A percentile compares a stretch with the other conserved stretches of the same genome.
Evolutionary conservation across 805 yeast genomes (phyloP).

Genomic region (Hemisphaericaspora nanyangensis): DNA sequence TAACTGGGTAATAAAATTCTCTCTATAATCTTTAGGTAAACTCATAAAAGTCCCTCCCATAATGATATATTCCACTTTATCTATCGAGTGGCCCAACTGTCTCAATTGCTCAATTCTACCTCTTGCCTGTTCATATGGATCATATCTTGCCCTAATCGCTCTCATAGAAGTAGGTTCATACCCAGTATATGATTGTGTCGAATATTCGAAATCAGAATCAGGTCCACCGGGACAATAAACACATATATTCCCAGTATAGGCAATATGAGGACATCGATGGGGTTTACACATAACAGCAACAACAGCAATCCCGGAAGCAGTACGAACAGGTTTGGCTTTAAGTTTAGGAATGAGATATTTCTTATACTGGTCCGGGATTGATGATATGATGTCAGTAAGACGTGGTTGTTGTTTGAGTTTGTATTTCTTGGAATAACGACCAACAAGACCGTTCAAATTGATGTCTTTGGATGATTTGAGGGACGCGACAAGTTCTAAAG

Average conservation of each 20-base stretch:
- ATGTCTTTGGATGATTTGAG: slow-evolving; percentile 71
- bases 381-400: slow-evolving; percentile 87
- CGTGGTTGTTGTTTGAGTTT: slow-evolving; percentile 90
- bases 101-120: slow-evolving; percentile 95
- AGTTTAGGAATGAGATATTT: slow-evolving; percentile 87
- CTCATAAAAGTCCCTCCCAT: slow-evolving; percentile 99
- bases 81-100: slow-evolving; percentile 93
- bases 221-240: slow-evolving; percentile 99
- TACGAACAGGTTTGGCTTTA: slow-evolving; percentile 97
- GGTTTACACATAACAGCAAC: slow-evolving; percentile 99
- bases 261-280: slow-evolving; percentile 98
- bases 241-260: slow-evolving; percentile 97
- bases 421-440: slow-evolving; percentile 82
- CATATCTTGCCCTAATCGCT: slow-evolving; percentile 97
- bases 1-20: slow-evolving; percentile 78
- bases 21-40: slow-evolving; percentile 83
- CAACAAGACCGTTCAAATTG: slow-evolving; percentile 86
- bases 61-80: slow-evolving; percentile 93
- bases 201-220: slow-evolving; percentile 95
- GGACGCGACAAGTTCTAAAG: slow-evolving; percentile 78
- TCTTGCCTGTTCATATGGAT: slow-evolving; percentile 97
- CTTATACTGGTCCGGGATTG: slow-evolving; percentile 95
- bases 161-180: slow-evolving; percentile 99
- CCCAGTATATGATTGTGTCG: slow-evolving; percentile 97
- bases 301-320: slow-evolving; percentile 98